These are phyloP conservation scores for Ophiostoma novo-ulmi DNA, from an alignment of 2,329 filamentous ascomycete genomes.

Conservation along the genomic window DNA sequence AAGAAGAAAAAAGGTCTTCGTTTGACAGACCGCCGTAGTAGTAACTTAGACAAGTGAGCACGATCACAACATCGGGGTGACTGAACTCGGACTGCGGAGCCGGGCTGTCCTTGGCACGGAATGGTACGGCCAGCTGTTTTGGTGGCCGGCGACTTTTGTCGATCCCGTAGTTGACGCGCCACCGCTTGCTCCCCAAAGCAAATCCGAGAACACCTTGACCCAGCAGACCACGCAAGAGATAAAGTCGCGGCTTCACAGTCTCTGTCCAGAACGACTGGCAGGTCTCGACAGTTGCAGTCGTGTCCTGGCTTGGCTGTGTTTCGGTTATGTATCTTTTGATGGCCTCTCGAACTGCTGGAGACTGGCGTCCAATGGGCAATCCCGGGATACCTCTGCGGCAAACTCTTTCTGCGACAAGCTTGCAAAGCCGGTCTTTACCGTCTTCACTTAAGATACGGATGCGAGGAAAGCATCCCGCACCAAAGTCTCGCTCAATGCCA, in stretches of 20 bases:
- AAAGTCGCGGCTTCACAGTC: slow-evolving; percentile 35
- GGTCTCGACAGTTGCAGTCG: slow-evolving; percentile 37
- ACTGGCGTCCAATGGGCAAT: slow-evolving; percentile 31
- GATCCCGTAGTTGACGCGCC: slow-evolving; percentile 60
- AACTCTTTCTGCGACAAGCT: neutral
- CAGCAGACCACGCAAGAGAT: slow-evolving; percentile 53
- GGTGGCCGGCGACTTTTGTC: slow-evolving; percentile 39
- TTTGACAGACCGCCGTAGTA: slow-evolving; percentile 53
- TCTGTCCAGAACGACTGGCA: slow-evolving; percentile 37
- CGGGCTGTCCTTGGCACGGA: slow-evolving; percentile 54
- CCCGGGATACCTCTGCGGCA: slow-evolving; percentile 27
- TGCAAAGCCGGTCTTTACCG: slow-evolving; percentile 28
- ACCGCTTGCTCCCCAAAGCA: slow-evolving; percentile 53
- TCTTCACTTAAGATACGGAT: slow-evolving; percentile 43
- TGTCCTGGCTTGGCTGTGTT: slow-evolving; percentile 29
- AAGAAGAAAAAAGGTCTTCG: slow-evolving; percentile 43
- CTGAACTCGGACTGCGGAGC: slow-evolving; percentile 55
- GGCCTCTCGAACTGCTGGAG: neutral
- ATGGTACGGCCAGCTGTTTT: slow-evolving; percentile 53
- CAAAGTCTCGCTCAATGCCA: slow-evolving; percentile 35
- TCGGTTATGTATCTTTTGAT: slow-evolving; percentile 40
- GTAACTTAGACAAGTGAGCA: slow-evolving; percentile 51
- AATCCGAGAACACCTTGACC: slow-evolving; percentile 51
- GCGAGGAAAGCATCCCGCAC: slow-evolving; percentile 41
- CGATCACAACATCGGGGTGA: slow-evolving; percentile 54